Evolutionary conservation across 2,329 filamentous ascomycete genomes (phyloP).

Genomic region (Aureobasidium sp.): DNA sequence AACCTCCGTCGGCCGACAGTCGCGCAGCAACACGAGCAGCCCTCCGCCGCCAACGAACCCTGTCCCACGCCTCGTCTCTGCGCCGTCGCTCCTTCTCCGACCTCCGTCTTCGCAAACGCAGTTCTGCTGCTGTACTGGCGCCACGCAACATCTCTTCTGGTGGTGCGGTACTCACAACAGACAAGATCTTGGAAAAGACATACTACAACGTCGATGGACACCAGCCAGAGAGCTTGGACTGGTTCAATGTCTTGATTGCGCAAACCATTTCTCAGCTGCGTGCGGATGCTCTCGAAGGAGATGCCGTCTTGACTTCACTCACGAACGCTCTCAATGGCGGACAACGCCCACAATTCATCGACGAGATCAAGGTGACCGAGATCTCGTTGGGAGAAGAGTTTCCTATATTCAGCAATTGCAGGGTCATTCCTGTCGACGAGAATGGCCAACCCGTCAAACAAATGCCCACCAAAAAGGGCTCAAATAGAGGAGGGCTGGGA

Average conservation of each 20-base stretch:
- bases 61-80: constrained; percentile 52
- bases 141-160: constrained; percentile 26
- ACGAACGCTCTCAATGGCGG: constrained; percentile 82
- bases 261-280: constrained; percentile 95
- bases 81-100: constrained; percentile 33
- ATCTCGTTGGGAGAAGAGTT: constrained; percentile 94
- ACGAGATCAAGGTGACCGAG: constrained; percentile 89
- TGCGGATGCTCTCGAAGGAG: constrained; percentile 84
- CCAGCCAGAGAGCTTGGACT: constrained; percentile 92
- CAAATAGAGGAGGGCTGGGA: constrained; percentile 47
- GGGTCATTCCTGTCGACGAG: constrained; percentile 85
- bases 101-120: constrained; percentile 46
- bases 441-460: constrained; percentile 54
- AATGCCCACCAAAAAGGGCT: constrained; percentile 22
- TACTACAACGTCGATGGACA: constrained; percentile 96
- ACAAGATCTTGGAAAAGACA: constrained; percentile 89
- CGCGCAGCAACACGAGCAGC: constrained; percentile 69
- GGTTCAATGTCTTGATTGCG: constrained; percentile 96
- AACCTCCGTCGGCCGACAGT: constrained; percentile 75
- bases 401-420: constrained; percentile 96
- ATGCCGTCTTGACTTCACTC: constrained; percentile 78
- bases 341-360: constrained; percentile 78
- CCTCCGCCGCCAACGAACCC: constrained; percentile 63
- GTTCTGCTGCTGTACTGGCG: constrained; percentile 56
- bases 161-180: constrained; percentile 61